Conservation (phyloP, 2,329 filamentous ascomycete species). For the Stachybotrys elegans region DNA sequence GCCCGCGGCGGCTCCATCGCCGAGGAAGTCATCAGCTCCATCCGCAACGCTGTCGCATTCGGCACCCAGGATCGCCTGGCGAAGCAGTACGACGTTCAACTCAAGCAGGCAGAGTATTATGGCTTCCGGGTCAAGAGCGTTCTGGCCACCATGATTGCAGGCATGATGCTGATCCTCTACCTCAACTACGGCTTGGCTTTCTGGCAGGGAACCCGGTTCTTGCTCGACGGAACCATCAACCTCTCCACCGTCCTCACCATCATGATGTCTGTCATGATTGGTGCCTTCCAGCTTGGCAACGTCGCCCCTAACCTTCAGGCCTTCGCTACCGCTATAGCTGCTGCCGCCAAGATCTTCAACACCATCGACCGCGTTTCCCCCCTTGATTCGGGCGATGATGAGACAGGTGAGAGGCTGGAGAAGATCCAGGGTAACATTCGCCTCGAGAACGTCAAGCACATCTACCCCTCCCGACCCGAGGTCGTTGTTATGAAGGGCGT, state of each 20-base stretch:
- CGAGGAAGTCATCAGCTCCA: slow-evolving; percentile 90
- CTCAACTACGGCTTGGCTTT: slow-evolving; percentile 84
- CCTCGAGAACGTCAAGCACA: slow-evolving; percentile 78
- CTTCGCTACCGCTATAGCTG: slow-evolving; percentile 77
- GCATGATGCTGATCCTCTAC: slow-evolving; percentile 80
- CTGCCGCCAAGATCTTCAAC: slow-evolving; percentile 85
- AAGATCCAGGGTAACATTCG: slow-evolving; percentile 73
- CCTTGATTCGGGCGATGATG: slow-evolving; percentile 66
- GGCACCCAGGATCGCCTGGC: slow-evolving; percentile 92
- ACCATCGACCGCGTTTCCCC: slow-evolving; percentile 88
- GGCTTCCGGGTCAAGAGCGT: slow-evolving; percentile 71
- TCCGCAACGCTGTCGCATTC: slow-evolving; percentile 88
- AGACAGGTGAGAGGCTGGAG: slow-evolving; percentile 67
- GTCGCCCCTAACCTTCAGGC: slow-evolving; percentile 81
- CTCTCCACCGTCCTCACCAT: slow-evolving; percentile 76
- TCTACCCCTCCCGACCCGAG: slow-evolving; percentile 90
- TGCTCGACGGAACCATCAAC: slow-evolving; percentile 60
- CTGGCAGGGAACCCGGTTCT: slow-evolving; percentile 77
- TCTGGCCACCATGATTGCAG: slow-evolving; percentile 73
- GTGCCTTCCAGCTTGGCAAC: slow-evolving; percentile 85
- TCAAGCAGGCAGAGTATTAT: slow-evolving; percentile 66
- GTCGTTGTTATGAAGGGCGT: slow-evolving; percentile 85
- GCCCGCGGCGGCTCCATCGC: slow-evolving; percentile 81
- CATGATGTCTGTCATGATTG: slow-evolving; percentile 86
- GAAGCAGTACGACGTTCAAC: slow-evolving; percentile 72